These are phyloP conservation scores for Ascochyta pisi DNA, from an alignment of 2,329 filamentous ascomycete species.

Conservation along the genomic window DNA sequence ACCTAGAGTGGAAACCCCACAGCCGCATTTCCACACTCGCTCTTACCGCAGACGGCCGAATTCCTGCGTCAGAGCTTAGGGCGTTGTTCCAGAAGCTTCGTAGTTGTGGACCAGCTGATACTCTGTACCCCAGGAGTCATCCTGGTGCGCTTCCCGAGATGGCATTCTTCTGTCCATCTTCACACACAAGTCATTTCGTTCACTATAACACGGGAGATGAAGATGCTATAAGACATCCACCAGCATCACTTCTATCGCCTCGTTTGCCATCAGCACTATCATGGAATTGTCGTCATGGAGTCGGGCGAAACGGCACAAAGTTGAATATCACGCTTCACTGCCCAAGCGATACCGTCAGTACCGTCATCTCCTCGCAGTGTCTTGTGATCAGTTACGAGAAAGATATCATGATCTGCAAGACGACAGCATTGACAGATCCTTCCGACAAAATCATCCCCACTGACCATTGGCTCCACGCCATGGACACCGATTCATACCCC, in stretches of 20 bases:
- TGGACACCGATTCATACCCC: conserved; percentile 26
- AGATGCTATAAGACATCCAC: conserved; percentile 13
- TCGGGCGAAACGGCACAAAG: conserved; percentile 16
- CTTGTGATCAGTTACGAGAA: conserved; percentile 25
- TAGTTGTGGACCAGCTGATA: conserved; percentile 20
- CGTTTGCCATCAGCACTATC: conserved; percentile 4
- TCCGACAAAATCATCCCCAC: conserved; percentile 22
- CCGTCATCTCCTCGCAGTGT: conserved; percentile 15
- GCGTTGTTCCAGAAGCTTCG: conserved; percentile 22
- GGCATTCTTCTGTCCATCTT: conserved; percentile 21
- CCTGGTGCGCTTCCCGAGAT: conserved; percentile 23
- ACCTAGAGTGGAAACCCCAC: conserved; percentile 28
- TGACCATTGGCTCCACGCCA: conserved; percentile 26
- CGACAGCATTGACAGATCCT: conserved; percentile 15
- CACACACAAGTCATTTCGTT: conserved; percentile 11
- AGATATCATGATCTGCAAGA: conserved; percentile 22
- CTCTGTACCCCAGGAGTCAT: conserved; percentile 15
- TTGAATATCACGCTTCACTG: conserved; percentile 20
- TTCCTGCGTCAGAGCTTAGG: conserved; percentile 26
- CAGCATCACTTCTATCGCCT: conserved; percentile 15
- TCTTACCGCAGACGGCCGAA: conserved; percentile 25
- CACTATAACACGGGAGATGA: conserved; percentile 23
- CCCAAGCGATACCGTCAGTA: conserved; percentile 8
- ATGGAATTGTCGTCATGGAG: conserved; percentile 2
- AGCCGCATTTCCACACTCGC: conserved; percentile 22